Base-by-base conservation (phyloP, 176 grass and related monocot species). In the Alopecurus myosuroides region DNA sequence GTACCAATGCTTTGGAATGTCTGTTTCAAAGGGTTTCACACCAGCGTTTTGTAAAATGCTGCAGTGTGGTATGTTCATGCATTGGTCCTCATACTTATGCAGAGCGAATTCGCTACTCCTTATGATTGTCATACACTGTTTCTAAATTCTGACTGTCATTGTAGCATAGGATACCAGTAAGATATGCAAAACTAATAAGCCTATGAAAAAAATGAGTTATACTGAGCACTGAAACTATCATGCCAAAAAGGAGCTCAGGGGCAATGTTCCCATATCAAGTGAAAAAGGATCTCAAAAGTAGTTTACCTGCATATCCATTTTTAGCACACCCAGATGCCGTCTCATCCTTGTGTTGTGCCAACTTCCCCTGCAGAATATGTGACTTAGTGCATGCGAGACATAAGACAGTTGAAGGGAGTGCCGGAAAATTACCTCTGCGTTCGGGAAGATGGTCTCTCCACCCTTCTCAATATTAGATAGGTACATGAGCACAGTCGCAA, bases 401-500 rank as follows among this genome's bases (percentile, higher is more conserved):
- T 36, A 81, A 52, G 35, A 45, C 1, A 62, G 72, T 39, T 34
- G 85, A 18, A 48, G 28, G 29, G 53, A 62, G 22, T 34, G 39
- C 6, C 73, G 53, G 10, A 28, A 79, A 89, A 28, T 62, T 88
- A 97, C 95, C 90, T 97, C 88, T 63, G 95, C 81, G 71, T 92
- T 86, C 9, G 95, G 95, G 65, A 97, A 97, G 39, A 94, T 70
- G 35, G 92, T 97, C 67, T 97, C 95, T 83, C 95, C 95, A 30
- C 92, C 95, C 74, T 92, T 94, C 86, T 84, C 85, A 80, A 94
- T 79, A 76, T 92, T 62, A 74, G 92, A 97, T 73, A 97, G 74
- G 81, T 97, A 97, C 90, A 97, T 94, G 39, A 97, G 82, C 52
- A 97, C 90, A 66, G 95, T 97, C 10, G 88, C 88, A n/a, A 97